Evolutionary conservation across 164 flowering plant species (phyloP), one percentile per base, ranked within the genome.

Genomic region (Cinnamomum chago): DNA sequence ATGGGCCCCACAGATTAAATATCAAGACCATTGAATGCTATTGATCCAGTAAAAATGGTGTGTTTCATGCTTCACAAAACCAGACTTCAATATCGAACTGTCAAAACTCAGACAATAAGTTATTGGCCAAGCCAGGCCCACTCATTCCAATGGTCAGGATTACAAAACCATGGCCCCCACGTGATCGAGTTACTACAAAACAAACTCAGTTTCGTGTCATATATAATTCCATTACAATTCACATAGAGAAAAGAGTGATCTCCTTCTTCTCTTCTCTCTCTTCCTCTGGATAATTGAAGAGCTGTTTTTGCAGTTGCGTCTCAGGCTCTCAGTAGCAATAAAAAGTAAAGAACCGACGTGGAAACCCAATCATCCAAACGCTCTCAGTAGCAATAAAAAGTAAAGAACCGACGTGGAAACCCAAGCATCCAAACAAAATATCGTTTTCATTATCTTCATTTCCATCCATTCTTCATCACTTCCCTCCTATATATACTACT

Each of bases 341-440:
- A 30, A 30, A 30, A 30, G 20, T 52, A 47, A 68, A 20, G 17
- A 68, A 2, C 27, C 15, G 25, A 68, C 71, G 71, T 68, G 71
- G 71, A 68, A 68, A 40, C 22, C 71, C 55, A 68, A 68, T 68
- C 71, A 2, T 14, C 71, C 20, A 10, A 47, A 50, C 71, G 11
- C 47, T 40, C 67, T 3, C 69, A 28, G n/a, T 28, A 3, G 67
- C 67, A 64, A 23, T 17, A 25, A 30, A 30, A 30, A 30, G 20
- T 52, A 47, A 68, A 20, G 17, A 68, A 2, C 27, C 15, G 25
- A 68, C 71, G 71, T 68, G 71, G 71, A 68, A 68, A 40, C 22
- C 71, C 55, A 68, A 68, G 47, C 71, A 2, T 14, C 71, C 20
- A 10, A 47, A 50, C 71, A 47, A 40, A 68, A 68, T 15, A 14